Base-by-base conservation (phyloP, 768 basidiomycete species). In the Clathrus columnatus region DNA sequence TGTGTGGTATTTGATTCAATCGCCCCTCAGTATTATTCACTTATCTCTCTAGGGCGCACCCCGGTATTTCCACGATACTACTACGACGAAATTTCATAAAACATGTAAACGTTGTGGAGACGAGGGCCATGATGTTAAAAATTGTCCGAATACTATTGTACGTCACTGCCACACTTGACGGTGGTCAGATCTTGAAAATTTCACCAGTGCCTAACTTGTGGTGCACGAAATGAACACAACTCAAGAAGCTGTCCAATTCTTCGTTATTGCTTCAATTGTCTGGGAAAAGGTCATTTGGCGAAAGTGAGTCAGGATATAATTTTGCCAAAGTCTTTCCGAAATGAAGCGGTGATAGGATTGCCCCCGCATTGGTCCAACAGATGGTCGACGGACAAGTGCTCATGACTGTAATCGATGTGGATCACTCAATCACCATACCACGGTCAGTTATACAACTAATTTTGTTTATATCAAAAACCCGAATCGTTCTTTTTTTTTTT, bases 221-320 rank as follows among this genome's bases (percentile, higher is more conserved):
- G 89, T 56, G 85, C 77, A 27, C 80, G 84, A 49, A 79, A 91
- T 62, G 88, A 91, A 58, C 89, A 91, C 67, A 72, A 75, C 2
- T 89, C 89, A 17, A 75, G 83, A 41, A 80, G 81, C 50, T 91
- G 88, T 68, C 87, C 88, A 2, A 84, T 88, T 58, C 83, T 81
- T 68, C 90, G 90, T 67, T 82, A 78, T 0, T 91, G 89, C 63
- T 91, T 81, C 62, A 77, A 73, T 2, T 91, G 89, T 61, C 85
- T 85, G 16, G 87, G 88, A 85, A 87, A 85, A 64, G 89, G 89
- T 1, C 88, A 90, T 63, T 79, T 89, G 53, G 86, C 77, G 60
- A 75, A 71, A 55, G 88, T 87, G 60, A 48, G 77, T 67, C 11
- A 2, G 30, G 17, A 23, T 23, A 44, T 28, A 42, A 26, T 53